Evolutionary conservation across 2,329 filamentous ascomycete species (phyloP).

Genomic region (Diaporthe ilicicola): DNA sequence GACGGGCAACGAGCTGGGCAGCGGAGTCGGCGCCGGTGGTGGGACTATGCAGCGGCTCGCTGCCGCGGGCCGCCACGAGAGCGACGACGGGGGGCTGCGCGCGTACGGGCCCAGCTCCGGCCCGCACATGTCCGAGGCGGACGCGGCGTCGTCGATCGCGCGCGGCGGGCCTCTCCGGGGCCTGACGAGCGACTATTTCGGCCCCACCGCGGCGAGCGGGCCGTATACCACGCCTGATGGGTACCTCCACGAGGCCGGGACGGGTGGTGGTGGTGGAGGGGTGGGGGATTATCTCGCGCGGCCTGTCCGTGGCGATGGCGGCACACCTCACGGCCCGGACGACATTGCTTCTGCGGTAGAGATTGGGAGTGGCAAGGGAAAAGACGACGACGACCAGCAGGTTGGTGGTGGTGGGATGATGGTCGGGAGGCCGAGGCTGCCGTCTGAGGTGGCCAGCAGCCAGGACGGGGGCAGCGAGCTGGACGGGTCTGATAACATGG

Average conservation of each 20-base stretch:
- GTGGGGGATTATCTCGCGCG: constrained; percentile 40
- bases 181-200: constrained; percentile 37
- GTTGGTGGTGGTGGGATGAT: background rate
- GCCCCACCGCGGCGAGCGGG: constrained; percentile 40
- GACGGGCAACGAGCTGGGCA: constrained; percentile 29
- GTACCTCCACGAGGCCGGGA: constrained; percentile 20
- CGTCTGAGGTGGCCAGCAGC: background rate
- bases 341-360: constrained; percentile 63
- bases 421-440: background rate
- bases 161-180: constrained; percentile 39
- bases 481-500: constrained; percentile 4
- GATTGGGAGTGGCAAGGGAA: constrained; percentile 52
- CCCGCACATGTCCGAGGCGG: constrained; percentile 41
- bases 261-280: constrained; percentile 33
- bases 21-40: constrained; percentile 14
- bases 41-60: constrained; percentile 6
- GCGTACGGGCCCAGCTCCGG: constrained; percentile 35
- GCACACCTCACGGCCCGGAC: constrained; percentile 53
- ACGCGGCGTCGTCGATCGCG: constrained; percentile 40
- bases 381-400: background rate
- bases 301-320: constrained; percentile 49
- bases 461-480: constrained; percentile 24
- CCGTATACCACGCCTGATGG: constrained; percentile 50
- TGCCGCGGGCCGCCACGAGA: background rate
- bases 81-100: constrained; percentile 30